Evolutionary conservation across 306 rosid species (phyloP), one percentile per base, ranked within the genome.

Genomic region (Leucaena leucocephala): DNA sequence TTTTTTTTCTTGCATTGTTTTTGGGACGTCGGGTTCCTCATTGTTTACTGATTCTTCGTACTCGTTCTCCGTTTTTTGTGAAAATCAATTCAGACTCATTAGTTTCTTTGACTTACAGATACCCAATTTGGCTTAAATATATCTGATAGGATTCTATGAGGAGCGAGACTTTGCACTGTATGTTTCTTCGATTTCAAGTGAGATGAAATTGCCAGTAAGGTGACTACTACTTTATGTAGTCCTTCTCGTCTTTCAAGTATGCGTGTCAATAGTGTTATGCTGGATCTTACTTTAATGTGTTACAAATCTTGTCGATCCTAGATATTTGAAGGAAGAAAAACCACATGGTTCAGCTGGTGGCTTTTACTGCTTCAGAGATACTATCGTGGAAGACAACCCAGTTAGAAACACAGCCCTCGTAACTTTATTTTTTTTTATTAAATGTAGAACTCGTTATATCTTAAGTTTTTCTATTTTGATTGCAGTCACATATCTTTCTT

Each of bases 261-360:
- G 22, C 40, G 48, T 33, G n/a, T 46, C 7, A 38, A 22, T 14
- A 54, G 19, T 46, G 55, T 67, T 58, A 45, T 76, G 57, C 59
- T 74, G 78, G 34, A 76, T 40, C 70, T 87, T 58, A 76, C 39
- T 39, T 4, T 57, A 27, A 59, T 80, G 58, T 79, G 66, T 65
- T 57, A 50, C 68, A 69, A 36, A 57, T 76, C 36, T 42, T 55
- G 54, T 86, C 54, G 52, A 76, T 88, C 69, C 69, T 84, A 93
- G 96, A 85, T 95, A 95, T 85, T 90, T 95, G 89, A 95, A 86
- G 82, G 99, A 95, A 86, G 99, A 95, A 73, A 91, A 95, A 75
- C 99, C 99, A 3, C 99, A 93, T 74, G 99, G 98, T 68, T 95
- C 98, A 5, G 98, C 99, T 1, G 98, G 98, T 63, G 97, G 97